Evolutionary conservation across 495 filamentous ascomycete genomes (phyloP).

Genomic region (Parathielavia hyrcaniae): DNA sequence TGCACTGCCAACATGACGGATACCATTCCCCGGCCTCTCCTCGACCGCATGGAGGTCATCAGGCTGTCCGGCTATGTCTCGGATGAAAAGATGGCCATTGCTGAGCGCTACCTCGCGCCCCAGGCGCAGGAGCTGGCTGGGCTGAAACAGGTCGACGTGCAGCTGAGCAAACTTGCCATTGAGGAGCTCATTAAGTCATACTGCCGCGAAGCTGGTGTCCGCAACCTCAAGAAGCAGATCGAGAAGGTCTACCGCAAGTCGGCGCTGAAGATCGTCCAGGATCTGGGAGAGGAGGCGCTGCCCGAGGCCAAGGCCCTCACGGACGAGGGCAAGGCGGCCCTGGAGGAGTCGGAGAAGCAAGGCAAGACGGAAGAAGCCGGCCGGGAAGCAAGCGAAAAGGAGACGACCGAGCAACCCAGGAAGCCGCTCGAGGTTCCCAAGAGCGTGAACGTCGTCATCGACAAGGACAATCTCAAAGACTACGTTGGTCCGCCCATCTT

Average conservation of each 20-base stretch:
- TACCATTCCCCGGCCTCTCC: slow-evolving; percentile 88
- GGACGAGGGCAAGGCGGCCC: slow-evolving; percentile 77
- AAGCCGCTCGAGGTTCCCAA: slow-evolving; percentile 81
- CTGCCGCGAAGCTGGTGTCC: slow-evolving; percentile 92
- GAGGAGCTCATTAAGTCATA: slow-evolving; percentile 98
- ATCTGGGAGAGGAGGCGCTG: slow-evolving; percentile 80
- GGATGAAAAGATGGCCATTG: slow-evolving; percentile 99
- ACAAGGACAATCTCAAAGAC: slow-evolving; percentile 87
- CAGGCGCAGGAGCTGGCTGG: slow-evolving; percentile 86
- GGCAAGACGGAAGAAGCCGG: slow-evolving; percentile 17
- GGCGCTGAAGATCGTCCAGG: slow-evolving; percentile 92
- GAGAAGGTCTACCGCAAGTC: slow-evolving; percentile 98
- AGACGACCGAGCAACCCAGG: slow-evolving; percentile 60
- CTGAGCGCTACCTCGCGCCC: slow-evolving; percentile 84
- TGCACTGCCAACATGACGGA: slow-evolving; percentile 99
- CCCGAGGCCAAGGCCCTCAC: slow-evolving; percentile 79
- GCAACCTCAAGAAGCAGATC: slow-evolving; percentile 98
- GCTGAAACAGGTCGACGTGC: slow-evolving; percentile 82
- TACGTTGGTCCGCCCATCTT: slow-evolving; percentile 96
- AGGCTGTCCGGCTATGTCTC: slow-evolving; percentile 94
- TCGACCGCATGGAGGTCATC: slow-evolving; percentile 98
- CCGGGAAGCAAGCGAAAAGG: slow-evolving; percentile 26
- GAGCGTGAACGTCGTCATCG: slow-evolving; percentile 77
- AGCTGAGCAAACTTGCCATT: slow-evolving; percentile 75
- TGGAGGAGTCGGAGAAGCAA: slow-evolving; percentile 49